A percentile compares a stretch with the other conserved stretches of the same genome.
phyloP scores from a whole-genome alignment of 148 eudicot genomes.

The Cornus controversa region DNA sequence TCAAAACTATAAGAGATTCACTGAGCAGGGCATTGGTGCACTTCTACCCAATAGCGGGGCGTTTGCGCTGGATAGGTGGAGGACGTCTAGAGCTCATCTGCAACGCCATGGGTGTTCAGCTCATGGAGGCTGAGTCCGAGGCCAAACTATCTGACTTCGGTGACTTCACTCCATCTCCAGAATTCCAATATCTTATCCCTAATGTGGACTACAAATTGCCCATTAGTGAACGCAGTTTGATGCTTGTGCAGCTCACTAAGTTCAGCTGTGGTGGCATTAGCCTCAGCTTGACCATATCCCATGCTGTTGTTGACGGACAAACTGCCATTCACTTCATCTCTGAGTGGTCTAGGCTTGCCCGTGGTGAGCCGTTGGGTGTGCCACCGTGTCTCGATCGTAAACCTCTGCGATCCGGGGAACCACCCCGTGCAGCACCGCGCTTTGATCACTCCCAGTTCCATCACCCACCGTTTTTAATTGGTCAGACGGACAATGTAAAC shows the following conservation, averaged over 20 bases:
- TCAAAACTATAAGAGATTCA: neutral
- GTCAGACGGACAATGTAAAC: slow-evolving; percentile 2
- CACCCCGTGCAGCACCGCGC: neutral
- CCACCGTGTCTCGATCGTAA: slow-evolving; percentile 31
- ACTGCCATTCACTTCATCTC: slow-evolving; percentile 32
- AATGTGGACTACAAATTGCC: slow-evolving; percentile 19
- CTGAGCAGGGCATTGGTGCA: neutral
- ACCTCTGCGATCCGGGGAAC: slow-evolving; percentile 15
- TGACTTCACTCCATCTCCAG: slow-evolving; percentile 22
- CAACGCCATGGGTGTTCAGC: slow-evolving; percentile 38
- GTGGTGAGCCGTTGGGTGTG: slow-evolving; percentile 24
- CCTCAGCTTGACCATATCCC: slow-evolving; percentile 29
- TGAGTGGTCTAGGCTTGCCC: slow-evolving; percentile 48
- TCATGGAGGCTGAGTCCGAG: slow-evolving; percentile 42
- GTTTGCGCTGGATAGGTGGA: slow-evolving; percentile 17
- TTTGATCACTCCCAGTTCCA: slow-evolving; percentile 6
- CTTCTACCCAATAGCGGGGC: slow-evolving; percentile 36
- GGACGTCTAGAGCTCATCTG: slow-evolving; percentile 48
- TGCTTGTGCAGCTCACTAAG: slow-evolving; percentile 43
- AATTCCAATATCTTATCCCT: slow-evolving; percentile 18
- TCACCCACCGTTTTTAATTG: slow-evolving; percentile 17
- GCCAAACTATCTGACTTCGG: slow-evolving; percentile 24
- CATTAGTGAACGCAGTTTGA: slow-evolving; percentile 30
- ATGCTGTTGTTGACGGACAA: slow-evolving; percentile 39
- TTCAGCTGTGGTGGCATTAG: slow-evolving; percentile 52